A percentile compares a stretch with the other conserved stretches of the same genome.
Conservation (phyloP, 768 basidiomycete species). For the Collybiopsis confluens region DNA sequence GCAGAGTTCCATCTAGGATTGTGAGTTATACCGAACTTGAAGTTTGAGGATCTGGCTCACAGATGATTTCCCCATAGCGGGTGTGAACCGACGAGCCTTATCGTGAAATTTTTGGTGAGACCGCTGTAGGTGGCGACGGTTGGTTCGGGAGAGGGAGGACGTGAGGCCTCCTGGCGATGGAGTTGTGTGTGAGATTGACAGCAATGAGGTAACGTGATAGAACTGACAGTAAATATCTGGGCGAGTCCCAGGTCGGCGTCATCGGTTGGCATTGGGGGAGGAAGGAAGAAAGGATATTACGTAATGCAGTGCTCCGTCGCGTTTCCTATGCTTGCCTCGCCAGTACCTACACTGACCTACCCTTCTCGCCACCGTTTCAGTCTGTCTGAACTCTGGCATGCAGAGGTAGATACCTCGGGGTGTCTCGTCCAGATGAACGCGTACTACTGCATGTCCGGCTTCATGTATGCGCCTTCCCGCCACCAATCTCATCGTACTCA, state of each 20-base stretch:
- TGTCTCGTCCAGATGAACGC: constrained; percentile 30
- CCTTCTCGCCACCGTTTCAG: not conserved
- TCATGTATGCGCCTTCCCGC: constrained; percentile 34
- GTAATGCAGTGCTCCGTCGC: no score
- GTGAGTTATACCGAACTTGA: not conserved
- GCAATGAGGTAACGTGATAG: no score
- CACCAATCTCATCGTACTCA: not conserved
- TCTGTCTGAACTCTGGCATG: not conserved
- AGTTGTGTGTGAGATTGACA: constrained; percentile 6
- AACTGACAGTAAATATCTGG: constrained; percentile 40
- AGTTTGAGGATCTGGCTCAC: constrained; percentile 39
- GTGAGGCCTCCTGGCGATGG: constrained; percentile 51
- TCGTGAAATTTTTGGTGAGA: constrained; percentile 40
- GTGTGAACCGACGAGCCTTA: constrained; percentile 74
- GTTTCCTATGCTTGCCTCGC: no score
- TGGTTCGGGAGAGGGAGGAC: constrained; percentile 65
- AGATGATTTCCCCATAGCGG: constrained; percentile 81
- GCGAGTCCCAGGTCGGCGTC: constrained; percentile 35
- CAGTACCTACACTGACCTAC: no score
- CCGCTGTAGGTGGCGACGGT: constrained; percentile 43
- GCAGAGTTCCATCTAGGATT: constrained; percentile 77
- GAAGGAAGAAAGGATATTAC: no score
- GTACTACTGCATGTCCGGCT: constrained; percentile 53
- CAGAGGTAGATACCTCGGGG: constrained; percentile 11
- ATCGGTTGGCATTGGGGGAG: constrained; percentile 13